These are phyloP conservation scores for Acanthamoeba healyi DNA, from an alignment of 208 protist genomes.

Conservation along the genomic window DNA sequence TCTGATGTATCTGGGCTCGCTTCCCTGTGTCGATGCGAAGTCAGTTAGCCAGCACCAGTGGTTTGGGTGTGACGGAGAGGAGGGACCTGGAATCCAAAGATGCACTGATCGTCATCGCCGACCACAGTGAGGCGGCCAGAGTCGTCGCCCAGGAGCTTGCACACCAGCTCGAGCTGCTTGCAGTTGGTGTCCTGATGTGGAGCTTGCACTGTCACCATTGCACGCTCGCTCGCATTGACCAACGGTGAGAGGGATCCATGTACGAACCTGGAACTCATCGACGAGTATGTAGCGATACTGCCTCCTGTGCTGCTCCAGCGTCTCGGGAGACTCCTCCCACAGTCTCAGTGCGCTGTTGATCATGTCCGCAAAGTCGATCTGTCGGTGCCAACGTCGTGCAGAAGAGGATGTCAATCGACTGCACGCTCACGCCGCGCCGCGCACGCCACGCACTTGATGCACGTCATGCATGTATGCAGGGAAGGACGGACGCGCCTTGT, in stretches of 20 bases:
- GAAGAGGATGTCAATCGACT: no score
- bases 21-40: not conserved
- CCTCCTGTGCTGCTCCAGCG: not conserved
- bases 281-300: slow-evolving; percentile 31
- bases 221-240: not conserved
- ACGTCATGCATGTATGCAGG: no score
- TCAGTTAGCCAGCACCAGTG: not conserved
- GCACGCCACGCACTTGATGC: not conserved
- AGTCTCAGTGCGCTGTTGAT: not conserved
- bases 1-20: not conserved
- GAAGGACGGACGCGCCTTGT: no score
- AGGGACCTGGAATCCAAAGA: slow-evolving; percentile 26
- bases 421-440: no score
- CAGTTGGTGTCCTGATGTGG: slow-evolving; percentile 21
- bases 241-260: not conserved
- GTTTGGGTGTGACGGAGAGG: not conserved
- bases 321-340: not conserved
- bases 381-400: no score
- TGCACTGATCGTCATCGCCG: slow-evolving; percentile 62
- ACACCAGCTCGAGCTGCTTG: slow-evolving; percentile 17
- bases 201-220: not conserved
- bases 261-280: slow-evolving; percentile 57
- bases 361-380: slow-evolving; percentile 67
- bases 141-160: not conserved
- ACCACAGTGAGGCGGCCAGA: slow-evolving; percentile 43